phyloP scores from a whole-genome alignment of 1,284 basidiomycete genomes.

The Phellinidium pouzarii region DNA sequence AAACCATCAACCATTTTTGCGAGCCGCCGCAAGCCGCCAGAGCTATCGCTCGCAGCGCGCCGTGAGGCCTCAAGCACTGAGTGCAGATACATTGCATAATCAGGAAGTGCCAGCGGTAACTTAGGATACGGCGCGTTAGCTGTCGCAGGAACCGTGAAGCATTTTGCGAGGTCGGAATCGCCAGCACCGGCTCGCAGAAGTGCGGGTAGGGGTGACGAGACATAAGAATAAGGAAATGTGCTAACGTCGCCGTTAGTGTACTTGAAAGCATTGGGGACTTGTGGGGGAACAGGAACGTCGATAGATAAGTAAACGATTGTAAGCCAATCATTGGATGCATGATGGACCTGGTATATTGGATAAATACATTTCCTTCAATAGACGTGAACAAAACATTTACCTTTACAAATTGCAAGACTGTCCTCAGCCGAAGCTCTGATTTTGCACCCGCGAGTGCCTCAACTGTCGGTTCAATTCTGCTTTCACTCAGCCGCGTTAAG shows the following conservation, averaged over 20 bases:
- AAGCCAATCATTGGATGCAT: slow-evolving; percentile 54
- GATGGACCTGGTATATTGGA: slow-evolving; percentile 42
- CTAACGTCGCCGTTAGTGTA: slow-evolving; percentile 54
- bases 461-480: slow-evolving; percentile 61
- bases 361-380: slow-evolving; percentile 1
- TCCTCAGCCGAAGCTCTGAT: slow-evolving; percentile 53
- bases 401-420: slow-evolving; percentile 70
- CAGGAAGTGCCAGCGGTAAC: slow-evolving; percentile 66
- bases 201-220: slow-evolving; percentile 47
- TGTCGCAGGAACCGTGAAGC: slow-evolving; percentile 61
- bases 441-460: slow-evolving; percentile 56
- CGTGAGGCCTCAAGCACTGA: slow-evolving; percentile 63
- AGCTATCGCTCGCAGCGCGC: slow-evolving; percentile 47
- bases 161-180: slow-evolving; percentile 57
- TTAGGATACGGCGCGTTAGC: slow-evolving; percentile 52
- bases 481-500: slow-evolving; percentile 62
- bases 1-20: slow-evolving; percentile 57
- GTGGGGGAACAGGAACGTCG: slow-evolving; percentile 52
- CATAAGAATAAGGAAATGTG: slow-evolving; percentile 64
- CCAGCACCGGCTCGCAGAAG: slow-evolving; percentile 50
- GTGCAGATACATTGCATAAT: slow-evolving; percentile 67
- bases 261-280: slow-evolving; percentile 37
- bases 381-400: slow-evolving; percentile 29
- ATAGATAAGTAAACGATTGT: slow-evolving; percentile 69
- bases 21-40: slow-evolving; percentile 54